Conservation (phyloP, 306 rosid genomes). For the Ormosia semicastrata region DNA sequence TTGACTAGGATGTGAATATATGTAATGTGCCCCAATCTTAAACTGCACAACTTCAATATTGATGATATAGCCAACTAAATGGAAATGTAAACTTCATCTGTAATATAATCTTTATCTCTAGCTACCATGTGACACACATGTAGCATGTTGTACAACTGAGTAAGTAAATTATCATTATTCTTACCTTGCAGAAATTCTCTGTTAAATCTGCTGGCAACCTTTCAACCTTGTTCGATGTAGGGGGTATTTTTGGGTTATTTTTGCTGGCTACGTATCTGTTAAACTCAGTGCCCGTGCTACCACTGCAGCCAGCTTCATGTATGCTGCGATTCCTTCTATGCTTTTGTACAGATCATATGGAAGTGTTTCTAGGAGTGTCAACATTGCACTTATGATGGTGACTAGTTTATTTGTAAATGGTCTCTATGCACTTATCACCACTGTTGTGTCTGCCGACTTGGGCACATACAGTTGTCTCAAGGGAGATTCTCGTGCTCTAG, state of each 20-base stretch:
- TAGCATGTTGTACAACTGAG: too few relatives aligned
- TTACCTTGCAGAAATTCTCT: constrained; percentile 67
- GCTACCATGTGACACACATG: not conserved
- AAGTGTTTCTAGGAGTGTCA: constrained; percentile 45
- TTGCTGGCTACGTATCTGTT: constrained; percentile 81
- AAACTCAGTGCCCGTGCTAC: constrained; percentile 77
- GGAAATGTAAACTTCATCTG: not conserved
- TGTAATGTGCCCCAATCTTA: not conserved
- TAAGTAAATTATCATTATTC: not conserved
- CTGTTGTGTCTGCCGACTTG: constrained; percentile 87
- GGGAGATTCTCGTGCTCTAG: constrained; percentile 84
- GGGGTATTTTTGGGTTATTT: constrained; percentile 79
- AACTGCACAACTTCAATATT: not conserved
- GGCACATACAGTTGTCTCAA: constrained; percentile 73
- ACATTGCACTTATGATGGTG: constrained; percentile 69
- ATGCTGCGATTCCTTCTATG: constrained; percentile 68
- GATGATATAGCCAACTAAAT: not conserved
- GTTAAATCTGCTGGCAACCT: constrained; percentile 84
- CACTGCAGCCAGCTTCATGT: constrained; percentile 81
- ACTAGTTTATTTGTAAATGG: constrained; percentile 80
- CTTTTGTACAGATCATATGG: constrained; percentile 63
- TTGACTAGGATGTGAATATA: not conserved
- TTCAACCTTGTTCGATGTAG: constrained; percentile 78
- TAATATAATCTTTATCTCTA: not conserved
- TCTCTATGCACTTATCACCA: constrained; percentile 84